phyloP scores from a whole-genome alignment of 2,329 filamentous ascomycete species.

The Thelonectria blattea region DNA sequence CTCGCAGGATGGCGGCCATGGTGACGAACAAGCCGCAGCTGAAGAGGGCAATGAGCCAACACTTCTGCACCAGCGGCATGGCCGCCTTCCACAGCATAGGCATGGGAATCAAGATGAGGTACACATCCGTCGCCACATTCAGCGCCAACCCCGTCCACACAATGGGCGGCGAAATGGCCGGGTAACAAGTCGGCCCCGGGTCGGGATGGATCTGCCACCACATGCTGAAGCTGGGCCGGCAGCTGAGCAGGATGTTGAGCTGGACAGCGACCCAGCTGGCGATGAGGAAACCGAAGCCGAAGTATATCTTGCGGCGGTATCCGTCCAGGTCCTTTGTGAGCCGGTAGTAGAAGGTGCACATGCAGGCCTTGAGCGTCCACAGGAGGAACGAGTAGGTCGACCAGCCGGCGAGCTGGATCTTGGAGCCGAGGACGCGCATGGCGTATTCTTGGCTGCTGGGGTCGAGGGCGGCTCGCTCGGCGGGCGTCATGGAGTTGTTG shows the following conservation, averaged over 20 bases:
- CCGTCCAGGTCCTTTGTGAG: constrained; percentile 53
- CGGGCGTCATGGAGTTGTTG: constrained; percentile 63
- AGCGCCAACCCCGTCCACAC: constrained; percentile 58
- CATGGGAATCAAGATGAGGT: constrained; percentile 63
- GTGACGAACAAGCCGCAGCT: constrained; percentile 50
- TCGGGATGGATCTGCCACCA: constrained; percentile 67
- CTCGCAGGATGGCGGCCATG: constrained; percentile 47
- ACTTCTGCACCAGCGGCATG: constrained; percentile 46
- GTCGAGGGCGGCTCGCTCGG: constrained; percentile 52
- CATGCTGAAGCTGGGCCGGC: constrained; percentile 54
- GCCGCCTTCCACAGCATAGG: constrained; percentile 54
- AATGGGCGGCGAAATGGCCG: constrained; percentile 56
- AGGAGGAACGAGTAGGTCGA: constrained; percentile 59
- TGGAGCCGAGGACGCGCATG: constrained; percentile 58
- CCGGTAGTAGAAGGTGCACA: constrained; percentile 62
- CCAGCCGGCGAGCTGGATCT: constrained; percentile 63
- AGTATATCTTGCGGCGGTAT: constrained; percentile 52
- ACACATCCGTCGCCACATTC: constrained; percentile 63
- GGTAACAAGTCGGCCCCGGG: constrained; percentile 57
- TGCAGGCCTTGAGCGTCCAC: constrained; percentile 62
- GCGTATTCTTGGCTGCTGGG: constrained; percentile 53
- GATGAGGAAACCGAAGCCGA: constrained; percentile 57
- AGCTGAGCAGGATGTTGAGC: constrained; percentile 57
- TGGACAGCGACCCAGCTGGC: constrained; percentile 56
- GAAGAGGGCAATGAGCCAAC: constrained; percentile 47